phyloP scores from a whole-genome alignment of 2,329 filamentous ascomycete species.

The Orbilia javanica region DNA sequence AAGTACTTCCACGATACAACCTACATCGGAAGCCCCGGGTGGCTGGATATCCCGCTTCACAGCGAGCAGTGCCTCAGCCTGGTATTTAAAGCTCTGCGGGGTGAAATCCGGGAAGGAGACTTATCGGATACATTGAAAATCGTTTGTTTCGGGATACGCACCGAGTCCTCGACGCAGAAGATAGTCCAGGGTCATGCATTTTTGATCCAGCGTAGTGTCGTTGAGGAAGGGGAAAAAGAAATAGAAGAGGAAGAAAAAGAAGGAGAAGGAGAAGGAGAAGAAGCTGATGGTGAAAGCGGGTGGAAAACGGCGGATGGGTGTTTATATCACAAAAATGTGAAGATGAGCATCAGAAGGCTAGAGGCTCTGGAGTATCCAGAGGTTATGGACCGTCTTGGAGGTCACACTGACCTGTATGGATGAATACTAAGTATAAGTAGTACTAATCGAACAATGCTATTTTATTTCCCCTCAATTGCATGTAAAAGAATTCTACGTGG shows the following conservation, averaged over 20 bases:
- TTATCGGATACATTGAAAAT: constrained; percentile 26
- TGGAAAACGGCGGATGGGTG: background rate
- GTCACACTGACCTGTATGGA: constrained; percentile 25
- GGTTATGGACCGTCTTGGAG: constrained; percentile 28
- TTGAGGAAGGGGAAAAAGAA: background rate
- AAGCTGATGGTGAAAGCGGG: background rate
- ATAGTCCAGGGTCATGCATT: constrained; percentile 23
- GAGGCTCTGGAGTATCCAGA: constrained; percentile 12
- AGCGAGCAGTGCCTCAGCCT: background rate
- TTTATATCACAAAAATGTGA: background rate
- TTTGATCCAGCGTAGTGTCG: constrained; percentile 9
- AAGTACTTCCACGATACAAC: constrained; percentile 43
- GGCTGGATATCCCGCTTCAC: background rate
- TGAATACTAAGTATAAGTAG: too few relatives aligned
- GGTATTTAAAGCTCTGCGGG: constrained; percentile 8
- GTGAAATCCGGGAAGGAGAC: background rate
- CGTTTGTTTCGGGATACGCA: constrained; percentile 25
- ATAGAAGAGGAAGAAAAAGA: background rate
- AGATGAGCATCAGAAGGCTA: constrained; percentile 9
- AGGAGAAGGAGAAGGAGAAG: background rate
- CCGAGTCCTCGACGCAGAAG: background rate
- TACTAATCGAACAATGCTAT: too few relatives aligned
- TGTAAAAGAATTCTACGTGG: too few relatives aligned
- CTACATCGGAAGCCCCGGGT: constrained; percentile 6
- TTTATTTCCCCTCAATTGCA: too few relatives aligned